Conservation (phyloP, 345 rosid species). For the Mercurialis annua region DNA sequence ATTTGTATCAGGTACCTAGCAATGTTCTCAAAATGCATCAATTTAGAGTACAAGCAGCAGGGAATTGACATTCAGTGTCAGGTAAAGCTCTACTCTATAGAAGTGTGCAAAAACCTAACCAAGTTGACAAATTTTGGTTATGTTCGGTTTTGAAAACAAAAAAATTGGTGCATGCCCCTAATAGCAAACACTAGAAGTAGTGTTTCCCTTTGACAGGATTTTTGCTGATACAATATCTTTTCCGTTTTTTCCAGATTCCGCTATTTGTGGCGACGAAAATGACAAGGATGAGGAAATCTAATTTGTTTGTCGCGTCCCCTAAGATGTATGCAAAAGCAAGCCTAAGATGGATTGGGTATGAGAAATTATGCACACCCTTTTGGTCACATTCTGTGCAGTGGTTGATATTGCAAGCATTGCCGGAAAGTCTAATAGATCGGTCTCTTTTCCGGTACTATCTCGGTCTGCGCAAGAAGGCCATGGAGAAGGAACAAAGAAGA, state of each 20-base stretch:
- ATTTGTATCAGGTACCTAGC: slow-evolving; percentile 34
- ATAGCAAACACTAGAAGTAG: no score
- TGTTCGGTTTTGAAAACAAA: no score
- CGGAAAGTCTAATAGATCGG: slow-evolving; percentile 18
- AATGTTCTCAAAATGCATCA: slow-evolving; percentile 39
- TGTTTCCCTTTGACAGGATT: no score
- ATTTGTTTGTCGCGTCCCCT: slow-evolving; percentile 31
- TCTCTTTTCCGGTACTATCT: slow-evolving; percentile 5
- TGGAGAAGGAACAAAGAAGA: slow-evolving; percentile 1
- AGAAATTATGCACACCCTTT: slow-evolving; percentile 31
- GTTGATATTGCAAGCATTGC: slow-evolving; percentile 13
- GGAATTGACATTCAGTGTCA: slow-evolving; percentile 54
- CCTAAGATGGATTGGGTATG: slow-evolving; percentile 45
- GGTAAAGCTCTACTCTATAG: slow-evolving; percentile 20
- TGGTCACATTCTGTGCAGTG: slow-evolving; percentile 44
- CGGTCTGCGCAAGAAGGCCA: slow-evolving; percentile 9
- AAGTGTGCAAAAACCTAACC: no score
- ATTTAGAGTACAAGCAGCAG: slow-evolving; percentile 36
- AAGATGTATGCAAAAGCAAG: slow-evolving; percentile 38
- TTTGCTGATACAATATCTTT: background rate
- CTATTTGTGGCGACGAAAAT: slow-evolving; percentile 40
- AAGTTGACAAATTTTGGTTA: no score
- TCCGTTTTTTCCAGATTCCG: slow-evolving; percentile 29
- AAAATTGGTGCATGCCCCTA: no score
- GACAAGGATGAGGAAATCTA: slow-evolving; percentile 21